Conservation (phyloP, 2,329 filamentous ascomycete genomes). For the Clonostachys chloroleuca region DNA sequence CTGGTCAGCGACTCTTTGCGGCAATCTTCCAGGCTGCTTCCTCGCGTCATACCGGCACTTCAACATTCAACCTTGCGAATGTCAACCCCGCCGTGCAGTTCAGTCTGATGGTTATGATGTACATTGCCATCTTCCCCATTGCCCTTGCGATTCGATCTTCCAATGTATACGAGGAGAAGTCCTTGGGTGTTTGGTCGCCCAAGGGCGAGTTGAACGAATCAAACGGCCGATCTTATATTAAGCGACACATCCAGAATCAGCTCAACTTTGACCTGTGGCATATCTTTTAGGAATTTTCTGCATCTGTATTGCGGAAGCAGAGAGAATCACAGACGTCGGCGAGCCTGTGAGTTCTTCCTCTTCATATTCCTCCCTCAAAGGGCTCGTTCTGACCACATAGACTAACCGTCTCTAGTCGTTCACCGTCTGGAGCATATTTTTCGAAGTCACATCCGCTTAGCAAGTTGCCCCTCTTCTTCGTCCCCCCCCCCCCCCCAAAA, state of each 20-base stretch:
- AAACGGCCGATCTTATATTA: slow-evolving; percentile 75
- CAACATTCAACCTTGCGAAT: slow-evolving; percentile 69
- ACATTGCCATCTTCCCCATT: slow-evolving; percentile 94
- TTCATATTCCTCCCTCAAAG: not conserved
- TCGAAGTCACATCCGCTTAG: slow-evolving; percentile 5
- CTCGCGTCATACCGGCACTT: slow-evolving; percentile 87
- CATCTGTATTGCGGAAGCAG: slow-evolving; percentile 74
- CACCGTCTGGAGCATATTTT: slow-evolving; percentile 4
- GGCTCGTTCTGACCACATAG: not conserved
- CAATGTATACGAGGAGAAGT: slow-evolving; percentile 94
- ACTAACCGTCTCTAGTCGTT: slow-evolving; percentile 1
- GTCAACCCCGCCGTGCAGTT: slow-evolving; percentile 91
- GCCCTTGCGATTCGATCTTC: slow-evolving; percentile 91
- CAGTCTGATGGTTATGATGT: slow-evolving; percentile 98
- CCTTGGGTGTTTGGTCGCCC: slow-evolving; percentile 64
- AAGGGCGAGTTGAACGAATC: not conserved
- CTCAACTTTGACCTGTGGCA: slow-evolving; percentile 98
- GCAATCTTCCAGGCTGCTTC: slow-evolving; percentile 87
- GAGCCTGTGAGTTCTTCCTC: slow-evolving; percentile 1
- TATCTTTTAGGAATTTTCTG: slow-evolving; percentile 92
- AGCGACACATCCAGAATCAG: slow-evolving; percentile 85
- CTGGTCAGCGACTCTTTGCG: slow-evolving; percentile 73
- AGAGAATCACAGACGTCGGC: slow-evolving; percentile 1
- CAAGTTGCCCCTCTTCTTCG: not conserved
- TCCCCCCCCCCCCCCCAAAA: not conserved